Evolutionary conservation across 202 grass and related monocot genomes (phyloP), one percentile per base, ranked within the genome.

Genomic region (Brachypodium distachyon): DNA sequence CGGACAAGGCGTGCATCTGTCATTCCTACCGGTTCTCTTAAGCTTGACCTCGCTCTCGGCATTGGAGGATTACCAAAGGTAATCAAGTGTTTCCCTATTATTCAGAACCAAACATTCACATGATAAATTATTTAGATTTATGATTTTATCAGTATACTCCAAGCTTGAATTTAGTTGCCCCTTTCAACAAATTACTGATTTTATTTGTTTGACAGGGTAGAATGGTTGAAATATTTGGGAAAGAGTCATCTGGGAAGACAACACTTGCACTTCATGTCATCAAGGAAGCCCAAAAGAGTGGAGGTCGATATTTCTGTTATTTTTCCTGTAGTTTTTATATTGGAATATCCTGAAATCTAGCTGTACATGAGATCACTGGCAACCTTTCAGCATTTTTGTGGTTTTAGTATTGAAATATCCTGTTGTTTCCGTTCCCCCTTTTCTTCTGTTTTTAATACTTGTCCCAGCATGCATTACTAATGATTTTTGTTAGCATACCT

Each of bases 61-160:
- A 85, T 94, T 85, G 89, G 91, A 80, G 95, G 91, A 56, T 73
- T 98, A 73, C 95, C 95, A 47, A 98, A 94, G 95, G 95, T 98
- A 40, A 38, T 70, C 74, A 43, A 65, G 12, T 37, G 28, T 80
- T 49, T 54, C 31, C 67, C 33, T 81, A 37, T 43, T 76, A 62
- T 84, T 78, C 52, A 39, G 7, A 49, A 55, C 16, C 49, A 49
- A 68, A 32, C 75, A 19, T 78, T 48, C 28, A 14, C 9, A 59
- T 58, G 18, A 57, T 76, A n/a, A n/a, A n/a, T n/a, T n/a, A n/a
- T n/a, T n/a, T n/a, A n/a, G 16, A 54, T 58, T 57, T 65, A 10
- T 6, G 38, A n/a, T n/a, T 43, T 82, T 37, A 25, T 12, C 10
- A 31, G n/a, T 60, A 3, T 25, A 26, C 49, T 62, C 11, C 13